Conservation (phyloP, 192 early-diverging fungal genomes). For the Coemansia sp. region DNA sequence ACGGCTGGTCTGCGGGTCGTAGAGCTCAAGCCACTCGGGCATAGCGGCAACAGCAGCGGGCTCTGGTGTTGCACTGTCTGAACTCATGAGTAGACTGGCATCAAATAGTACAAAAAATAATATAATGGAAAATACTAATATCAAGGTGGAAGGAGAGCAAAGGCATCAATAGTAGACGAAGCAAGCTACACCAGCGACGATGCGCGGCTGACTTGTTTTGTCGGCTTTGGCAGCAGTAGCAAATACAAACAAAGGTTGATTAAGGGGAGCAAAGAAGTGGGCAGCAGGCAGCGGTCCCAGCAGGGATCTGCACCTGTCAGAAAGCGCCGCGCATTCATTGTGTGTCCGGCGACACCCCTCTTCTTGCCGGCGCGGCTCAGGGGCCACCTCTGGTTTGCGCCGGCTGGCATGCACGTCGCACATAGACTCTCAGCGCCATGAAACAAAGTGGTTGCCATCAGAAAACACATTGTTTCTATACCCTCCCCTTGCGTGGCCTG, state of each 20-base stretch:
- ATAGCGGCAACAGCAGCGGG: neutral
- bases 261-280: constrained; percentile 1
- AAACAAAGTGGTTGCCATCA: neutral
- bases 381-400: neutral
- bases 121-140: constrained; percentile 8
- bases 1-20: constrained; percentile 62
- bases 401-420: neutral
- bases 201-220: constrained; percentile 6
- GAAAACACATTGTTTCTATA: neutral
- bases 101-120: constrained; percentile 12
- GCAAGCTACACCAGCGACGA: constrained; percentile 1
- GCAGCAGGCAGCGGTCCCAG: neutral
- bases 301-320: constrained; percentile 6
- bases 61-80: constrained; percentile 17
- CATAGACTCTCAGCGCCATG: neutral
- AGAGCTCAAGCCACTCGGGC: constrained; percentile 68
- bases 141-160: neutral
- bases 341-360: neutral
- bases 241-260: neutral
- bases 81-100: constrained; percentile 18
- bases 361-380: neutral
- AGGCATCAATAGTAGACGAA: neutral
- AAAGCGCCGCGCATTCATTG: neutral
- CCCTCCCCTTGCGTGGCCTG: neutral
- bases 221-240: constrained; percentile 4